Evolutionary conservation across 331 rosid species (phyloP), one percentile per base, ranked within the genome.

Genomic region (Saraca asoca): DNA sequence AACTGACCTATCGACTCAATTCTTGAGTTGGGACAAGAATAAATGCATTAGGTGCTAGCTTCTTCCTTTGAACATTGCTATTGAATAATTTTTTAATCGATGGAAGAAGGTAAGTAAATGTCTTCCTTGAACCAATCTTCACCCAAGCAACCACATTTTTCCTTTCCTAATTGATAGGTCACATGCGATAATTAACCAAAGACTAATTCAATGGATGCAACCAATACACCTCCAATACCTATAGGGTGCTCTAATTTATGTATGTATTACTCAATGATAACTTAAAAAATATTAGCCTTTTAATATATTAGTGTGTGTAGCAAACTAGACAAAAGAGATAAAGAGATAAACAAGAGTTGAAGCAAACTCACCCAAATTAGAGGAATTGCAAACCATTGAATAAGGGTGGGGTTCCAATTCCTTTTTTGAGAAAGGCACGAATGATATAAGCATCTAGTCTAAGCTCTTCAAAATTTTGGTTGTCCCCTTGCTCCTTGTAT

Each of bases 131-230:
- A 58, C 98, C 97, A 8, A 95, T 93, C 77, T 93, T 90, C 0
- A 96, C 98, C 38, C 97, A 78, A 24, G 98, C 97, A 51, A 90
- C 98, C 45, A 93, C 95, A 54, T 93, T 96, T 63, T 93, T 93
- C 7, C 98, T 97, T 82, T 90, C 85, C 98, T 91, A 80, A 43
- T 38, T 24, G 31, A 24, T 3, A 24, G 3, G 31, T 24, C 31
- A 24, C 3, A 3, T 24, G 3, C 31, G 62, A 20, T n/a, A 57
- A 58, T 0, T 11, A 9, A 58, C 10, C 13, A n/a, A 7, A 29
- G 4, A 12, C 37, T 11, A 24, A 16, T 33, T 38, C 45, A 11
- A 2, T 41, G 31, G 2, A 24, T 24, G 31, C 31, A 24, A 24
- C 31, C 31, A 24, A 24, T 24, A 24, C 1, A 24, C 3, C 31